Conservation (phyloP, 176 grass and related monocot genomes). For the Triticum timopheevii region DNA sequence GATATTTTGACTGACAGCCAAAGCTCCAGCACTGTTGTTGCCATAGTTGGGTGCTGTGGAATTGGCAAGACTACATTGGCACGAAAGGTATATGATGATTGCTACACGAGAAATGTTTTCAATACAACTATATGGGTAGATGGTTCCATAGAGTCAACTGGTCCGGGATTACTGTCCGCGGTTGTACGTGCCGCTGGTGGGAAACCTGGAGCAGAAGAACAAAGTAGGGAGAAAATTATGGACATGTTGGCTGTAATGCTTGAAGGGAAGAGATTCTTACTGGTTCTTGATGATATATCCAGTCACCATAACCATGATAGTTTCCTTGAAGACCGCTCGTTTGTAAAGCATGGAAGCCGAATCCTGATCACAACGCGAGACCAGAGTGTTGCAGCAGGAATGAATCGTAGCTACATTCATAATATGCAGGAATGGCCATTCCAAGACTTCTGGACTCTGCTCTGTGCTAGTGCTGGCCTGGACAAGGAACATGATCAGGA, state of each 20-base stretch:
- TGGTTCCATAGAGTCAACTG: conserved; percentile 14
- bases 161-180: not conserved
- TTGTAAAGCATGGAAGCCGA: conserved; percentile 24
- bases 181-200: conserved; percentile 2
- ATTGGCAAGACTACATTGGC: conserved; percentile 37
- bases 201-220: not conserved
- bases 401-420: not conserved
- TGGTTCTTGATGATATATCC: conserved; percentile 43
- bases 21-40: not conserved
- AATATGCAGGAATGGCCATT: conserved; percentile 14
- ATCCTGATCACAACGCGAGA: conserved; percentile 33
- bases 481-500: not conserved
- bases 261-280: conserved; percentile 33
- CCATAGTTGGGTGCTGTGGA: conserved; percentile 29
- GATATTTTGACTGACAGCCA: not conserved
- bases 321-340: not conserved
- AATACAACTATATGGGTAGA: conserved; percentile 17
- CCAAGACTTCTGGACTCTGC: conserved; percentile 28
- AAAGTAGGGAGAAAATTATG: conserved; percentile 1
- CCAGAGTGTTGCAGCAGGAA: not conserved
- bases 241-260: conserved; percentile 18
- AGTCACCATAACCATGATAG: conserved; percentile 2
- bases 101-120: conserved; percentile 17
- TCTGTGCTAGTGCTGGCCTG: conserved; percentile 1
- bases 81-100: conserved; percentile 22